phyloP scores from a whole-genome alignment of 352 stramenopile species.

The Phytophthora litchii region DNA sequence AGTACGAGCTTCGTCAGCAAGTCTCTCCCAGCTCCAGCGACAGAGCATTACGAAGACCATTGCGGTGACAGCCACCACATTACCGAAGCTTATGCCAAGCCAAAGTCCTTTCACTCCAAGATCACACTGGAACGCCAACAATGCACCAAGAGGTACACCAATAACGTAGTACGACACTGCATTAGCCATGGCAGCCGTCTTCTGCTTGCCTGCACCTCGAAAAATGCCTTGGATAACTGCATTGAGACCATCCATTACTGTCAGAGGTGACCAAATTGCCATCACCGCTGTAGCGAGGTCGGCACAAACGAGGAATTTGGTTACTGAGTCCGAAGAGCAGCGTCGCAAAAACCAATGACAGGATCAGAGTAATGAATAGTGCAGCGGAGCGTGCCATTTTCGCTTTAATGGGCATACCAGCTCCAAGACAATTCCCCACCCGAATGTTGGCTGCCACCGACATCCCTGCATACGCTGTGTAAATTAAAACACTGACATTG shows the following conservation, averaged over 20 bases:
- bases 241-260: slow-evolving; percentile 55
- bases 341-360: slow-evolving; percentile 20
- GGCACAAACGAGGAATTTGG: slow-evolving; percentile 30
- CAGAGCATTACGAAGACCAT: slow-evolving; percentile 1
- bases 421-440: slow-evolving; percentile 59
- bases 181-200: slow-evolving; percentile 52
- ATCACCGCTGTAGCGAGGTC: slow-evolving; percentile 40
- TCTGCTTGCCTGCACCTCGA: slow-evolving; percentile 57
- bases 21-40: slow-evolving; percentile 9
- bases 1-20: slow-evolving; percentile 16
- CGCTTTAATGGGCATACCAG: slow-evolving; percentile 37
- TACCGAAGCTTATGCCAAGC: slow-evolving; percentile 45
- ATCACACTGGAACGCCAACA: slow-evolving; percentile 38
- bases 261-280: slow-evolving; percentile 39
- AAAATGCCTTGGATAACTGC: slow-evolving; percentile 66
- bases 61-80: slow-evolving; percentile 3
- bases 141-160: slow-evolving; percentile 57
- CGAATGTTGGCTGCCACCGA: slow-evolving; percentile 59
- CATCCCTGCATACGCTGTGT: slow-evolving; percentile 64
- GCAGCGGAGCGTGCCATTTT: slow-evolving; percentile 36
- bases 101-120: slow-evolving; percentile 56
- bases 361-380: slow-evolving; percentile 32
- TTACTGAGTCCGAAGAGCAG: slow-evolving; percentile 13
- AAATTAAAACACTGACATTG: slow-evolving; percentile 59
- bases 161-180: slow-evolving; percentile 69